Conservation (phyloP, 2,329 filamentous ascomycete genomes). For the Erysiphe pulchra region DNA sequence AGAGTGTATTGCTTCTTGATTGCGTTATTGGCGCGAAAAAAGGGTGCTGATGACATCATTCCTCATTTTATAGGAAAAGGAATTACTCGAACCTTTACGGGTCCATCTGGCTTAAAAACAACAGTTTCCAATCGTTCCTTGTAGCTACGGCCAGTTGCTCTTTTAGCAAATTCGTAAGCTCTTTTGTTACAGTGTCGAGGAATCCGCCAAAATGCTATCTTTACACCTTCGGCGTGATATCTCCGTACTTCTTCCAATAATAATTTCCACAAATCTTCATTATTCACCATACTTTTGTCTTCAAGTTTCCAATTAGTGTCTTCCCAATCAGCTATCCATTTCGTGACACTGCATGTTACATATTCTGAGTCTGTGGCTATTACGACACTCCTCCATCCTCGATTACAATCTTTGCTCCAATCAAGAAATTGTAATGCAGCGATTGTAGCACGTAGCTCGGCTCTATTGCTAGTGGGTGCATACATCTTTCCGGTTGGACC, state of each 20-base stretch:
- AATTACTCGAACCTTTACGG: neutral
- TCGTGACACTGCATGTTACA: conserved; percentile 20
- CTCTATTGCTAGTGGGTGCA: conserved; percentile 24
- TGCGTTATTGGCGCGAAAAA: too few species aligned
- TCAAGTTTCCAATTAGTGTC: conserved; percentile 19
- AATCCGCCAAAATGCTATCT: conserved; percentile 23
- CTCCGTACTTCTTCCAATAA: conserved; percentile 19
- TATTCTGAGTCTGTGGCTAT: conserved; percentile 29
- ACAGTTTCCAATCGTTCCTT: neutral
- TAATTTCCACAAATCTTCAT: conserved; percentile 25
- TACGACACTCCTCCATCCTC: conserved; percentile 17
- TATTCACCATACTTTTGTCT: conserved; percentile 17
- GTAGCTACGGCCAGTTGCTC: neutral
- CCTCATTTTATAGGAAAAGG: neutral
- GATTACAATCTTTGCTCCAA: conserved; percentile 18
- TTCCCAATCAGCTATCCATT: conserved; percentile 19
- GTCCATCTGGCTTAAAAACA: neutral
- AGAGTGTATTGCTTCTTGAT: too few species aligned
- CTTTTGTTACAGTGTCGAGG: conserved; percentile 17
- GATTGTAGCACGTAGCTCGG: conserved; percentile 28
- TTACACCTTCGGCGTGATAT: conserved; percentile 10
- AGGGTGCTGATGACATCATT: too few species aligned
- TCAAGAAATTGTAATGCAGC: conserved; percentile 20
- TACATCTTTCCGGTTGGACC: conserved; percentile 17
- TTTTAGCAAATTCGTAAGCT: conserved; percentile 14